These are phyloP conservation scores for Candida incommunis DNA, from an alignment of 805 yeast species.

Conservation along the genomic window DNA sequence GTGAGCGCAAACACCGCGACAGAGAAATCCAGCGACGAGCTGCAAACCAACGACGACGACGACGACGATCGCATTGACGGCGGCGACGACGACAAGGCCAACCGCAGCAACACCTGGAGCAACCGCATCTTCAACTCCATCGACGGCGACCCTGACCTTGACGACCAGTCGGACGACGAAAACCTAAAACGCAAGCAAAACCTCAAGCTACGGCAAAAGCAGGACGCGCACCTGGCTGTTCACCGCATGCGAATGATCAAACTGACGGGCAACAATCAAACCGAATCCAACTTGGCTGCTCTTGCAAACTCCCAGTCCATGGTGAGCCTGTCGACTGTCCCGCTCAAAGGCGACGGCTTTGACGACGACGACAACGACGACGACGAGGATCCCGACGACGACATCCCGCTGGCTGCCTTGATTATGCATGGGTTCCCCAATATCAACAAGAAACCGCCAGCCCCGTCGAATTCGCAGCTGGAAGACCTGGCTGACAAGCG, in stretches of 20 bases:
- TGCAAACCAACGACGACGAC: no score
- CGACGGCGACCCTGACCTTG: not conserved
- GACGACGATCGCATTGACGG: no score
- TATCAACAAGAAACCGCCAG: not conserved
- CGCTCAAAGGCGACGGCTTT: not conserved
- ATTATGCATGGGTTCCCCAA: slow-evolving; percentile 2
- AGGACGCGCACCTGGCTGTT: slow-evolving; percentile 3
- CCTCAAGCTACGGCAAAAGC: slow-evolving; percentile 1
- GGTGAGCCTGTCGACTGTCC: not conserved
- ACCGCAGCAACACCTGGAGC: not conserved
- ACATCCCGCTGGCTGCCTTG: slow-evolving; percentile 2
- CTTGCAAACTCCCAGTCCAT: not conserved
- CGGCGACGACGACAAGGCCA: not conserved
- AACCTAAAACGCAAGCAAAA: not conserved
- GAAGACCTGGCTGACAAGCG: not conserved
- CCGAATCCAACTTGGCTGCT: not conserved
- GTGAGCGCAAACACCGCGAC: not conserved
- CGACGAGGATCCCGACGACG: slow-evolving; percentile 1
- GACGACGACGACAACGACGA: not conserved
- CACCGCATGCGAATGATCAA: not conserved
- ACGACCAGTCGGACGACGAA: slow-evolving; percentile 2
- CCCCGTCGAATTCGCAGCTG: not conserved
- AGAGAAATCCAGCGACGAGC: not conserved
- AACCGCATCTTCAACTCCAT: not conserved
- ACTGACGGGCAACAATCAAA: slow-evolving; percentile 1